Evolutionary conservation across 768 basidiomycete species (phyloP).

Genomic region (Termitomyces eurrhizus): DNA sequence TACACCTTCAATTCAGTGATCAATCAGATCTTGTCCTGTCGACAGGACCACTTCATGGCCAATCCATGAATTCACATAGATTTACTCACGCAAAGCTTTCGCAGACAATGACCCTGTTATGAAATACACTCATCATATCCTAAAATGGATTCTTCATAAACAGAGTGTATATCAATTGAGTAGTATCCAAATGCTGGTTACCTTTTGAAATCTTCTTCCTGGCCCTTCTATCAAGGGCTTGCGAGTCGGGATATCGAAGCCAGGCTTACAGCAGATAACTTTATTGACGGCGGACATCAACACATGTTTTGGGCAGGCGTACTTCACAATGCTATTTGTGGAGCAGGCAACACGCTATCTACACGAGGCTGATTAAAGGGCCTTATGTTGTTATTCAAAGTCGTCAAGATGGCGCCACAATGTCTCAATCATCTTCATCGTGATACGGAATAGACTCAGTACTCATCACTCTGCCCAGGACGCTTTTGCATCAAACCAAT

Average conservation of each 20-base stretch:
- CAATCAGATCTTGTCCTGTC: constrained; percentile 5
- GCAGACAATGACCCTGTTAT: not conserved
- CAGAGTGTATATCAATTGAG: not conserved
- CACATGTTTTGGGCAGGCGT: constrained; percentile 10
- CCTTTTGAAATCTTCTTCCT: not conserved
- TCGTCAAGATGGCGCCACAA: constrained; percentile 8
- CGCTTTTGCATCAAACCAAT: not conserved
- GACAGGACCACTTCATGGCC: not conserved
- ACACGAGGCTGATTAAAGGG: constrained; percentile 12
- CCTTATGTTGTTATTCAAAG: constrained; percentile 10
- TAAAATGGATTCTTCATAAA: not conserved
- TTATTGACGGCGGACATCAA: not conserved
- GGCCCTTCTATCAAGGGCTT: not conserved
- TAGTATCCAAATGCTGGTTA: not conserved
- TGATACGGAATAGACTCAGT: not conserved
- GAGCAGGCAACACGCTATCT: constrained; percentile 4
- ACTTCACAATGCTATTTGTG: not conserved
- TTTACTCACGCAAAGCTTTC: not conserved
- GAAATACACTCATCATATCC: not conserved
- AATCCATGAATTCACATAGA: not conserved
- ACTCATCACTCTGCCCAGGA: not conserved
- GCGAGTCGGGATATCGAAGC: constrained; percentile 8
- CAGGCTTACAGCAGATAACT: constrained; percentile 1
- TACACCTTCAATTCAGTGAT: constrained; percentile 1
- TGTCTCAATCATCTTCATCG: constrained; percentile 1